Conservation (phyloP, 2,329 filamentous ascomycete species). For the Claviceps maximensis region DNA sequence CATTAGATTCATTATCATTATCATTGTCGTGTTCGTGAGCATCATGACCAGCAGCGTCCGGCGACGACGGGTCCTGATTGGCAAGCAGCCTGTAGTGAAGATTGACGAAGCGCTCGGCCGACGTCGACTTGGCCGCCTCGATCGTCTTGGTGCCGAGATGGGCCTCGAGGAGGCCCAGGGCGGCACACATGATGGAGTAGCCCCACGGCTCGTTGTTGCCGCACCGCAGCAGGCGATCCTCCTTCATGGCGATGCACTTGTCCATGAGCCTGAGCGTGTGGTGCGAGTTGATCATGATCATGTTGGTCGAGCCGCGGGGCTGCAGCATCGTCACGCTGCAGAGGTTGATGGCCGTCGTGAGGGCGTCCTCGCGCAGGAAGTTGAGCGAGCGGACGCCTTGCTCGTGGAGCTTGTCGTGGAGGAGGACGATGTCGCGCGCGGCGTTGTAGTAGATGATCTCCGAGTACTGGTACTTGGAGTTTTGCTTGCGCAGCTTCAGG, state of each 20-base stretch:
- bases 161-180: conserved; percentile 43
- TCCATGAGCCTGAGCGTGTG: conserved; percentile 49
- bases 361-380: conserved; percentile 45
- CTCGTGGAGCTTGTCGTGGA: conserved; percentile 46
- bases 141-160: conserved; percentile 44
- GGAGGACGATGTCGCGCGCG: conserved; percentile 46
- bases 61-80: conserved; percentile 35
- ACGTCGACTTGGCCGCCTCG: conserved; percentile 43
- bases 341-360: conserved; percentile 47
- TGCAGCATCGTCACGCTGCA: conserved; percentile 49
- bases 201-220: conserved; percentile 53
- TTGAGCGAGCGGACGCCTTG: conserved; percentile 45
- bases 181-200: conserved; percentile 50
- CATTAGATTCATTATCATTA: background rate
- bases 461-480: conserved; percentile 49
- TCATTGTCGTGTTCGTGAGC: background rate
- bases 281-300: conserved; percentile 48
- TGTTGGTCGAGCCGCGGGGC: conserved; percentile 42
- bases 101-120: conserved; percentile 45
- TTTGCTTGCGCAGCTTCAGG: conserved; percentile 43
- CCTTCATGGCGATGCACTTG: conserved; percentile 47
- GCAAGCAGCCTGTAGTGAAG: conserved; percentile 44
- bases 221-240: conserved; percentile 46
- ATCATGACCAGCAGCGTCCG: conserved; percentile 14
- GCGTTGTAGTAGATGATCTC: conserved; percentile 52